A percentile compares a stretch with the other conserved stretches of the same genome.
These are phyloP conservation scores for Colletotrichum euphorbiae DNA, from an alignment of 2,329 filamentous ascomycete genomes.

Conservation along the genomic window DNA sequence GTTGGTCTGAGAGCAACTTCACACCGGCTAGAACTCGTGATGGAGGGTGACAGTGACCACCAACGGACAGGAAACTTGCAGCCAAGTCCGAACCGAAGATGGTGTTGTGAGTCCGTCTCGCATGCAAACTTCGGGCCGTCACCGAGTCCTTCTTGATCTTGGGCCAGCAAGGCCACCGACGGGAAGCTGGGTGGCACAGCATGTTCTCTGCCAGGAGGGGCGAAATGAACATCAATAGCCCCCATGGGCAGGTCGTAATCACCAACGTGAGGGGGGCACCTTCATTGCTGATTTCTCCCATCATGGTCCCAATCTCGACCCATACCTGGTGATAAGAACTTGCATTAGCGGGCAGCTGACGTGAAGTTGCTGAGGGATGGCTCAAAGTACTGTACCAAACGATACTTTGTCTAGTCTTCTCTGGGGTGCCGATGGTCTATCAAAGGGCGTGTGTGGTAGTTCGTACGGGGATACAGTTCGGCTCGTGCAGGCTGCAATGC, in stretches of 20 bases:
- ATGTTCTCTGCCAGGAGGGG: constrained; percentile 10
- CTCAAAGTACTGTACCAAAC: constrained; percentile 37
- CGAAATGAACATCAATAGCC: constrained; percentile 6
- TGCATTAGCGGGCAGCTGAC: constrained; percentile 36
- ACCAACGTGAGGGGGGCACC: constrained; percentile 21
- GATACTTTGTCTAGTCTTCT: constrained; percentile 24
- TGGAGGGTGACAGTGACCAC: not conserved
- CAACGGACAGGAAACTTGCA: constrained; percentile 10
- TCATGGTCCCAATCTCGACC: constrained; percentile 18
- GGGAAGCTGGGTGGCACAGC: constrained; percentile 11
- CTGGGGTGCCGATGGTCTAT: not conserved
- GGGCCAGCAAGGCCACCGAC: constrained; percentile 1
- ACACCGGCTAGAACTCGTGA: not conserved
- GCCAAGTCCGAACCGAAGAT: constrained; percentile 10
- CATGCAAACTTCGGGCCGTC: constrained; percentile 31
- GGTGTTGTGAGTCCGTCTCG: constrained; percentile 15
- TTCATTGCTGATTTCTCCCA: not conserved
- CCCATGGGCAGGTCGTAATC: constrained; percentile 6
- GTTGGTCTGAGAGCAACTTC: not conserved
- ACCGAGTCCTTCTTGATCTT: constrained; percentile 9
- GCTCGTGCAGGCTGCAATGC: constrained; percentile 10
- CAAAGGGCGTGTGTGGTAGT: constrained; percentile 3
- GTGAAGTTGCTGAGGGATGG: constrained; percentile 27
- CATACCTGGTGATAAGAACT: constrained; percentile 25
- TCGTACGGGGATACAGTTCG: constrained; percentile 5